These are phyloP conservation scores for Pestalotiopsis fici DNA, from an alignment of 2,329 filamentous ascomycete species.

Conservation along the genomic window DNA sequence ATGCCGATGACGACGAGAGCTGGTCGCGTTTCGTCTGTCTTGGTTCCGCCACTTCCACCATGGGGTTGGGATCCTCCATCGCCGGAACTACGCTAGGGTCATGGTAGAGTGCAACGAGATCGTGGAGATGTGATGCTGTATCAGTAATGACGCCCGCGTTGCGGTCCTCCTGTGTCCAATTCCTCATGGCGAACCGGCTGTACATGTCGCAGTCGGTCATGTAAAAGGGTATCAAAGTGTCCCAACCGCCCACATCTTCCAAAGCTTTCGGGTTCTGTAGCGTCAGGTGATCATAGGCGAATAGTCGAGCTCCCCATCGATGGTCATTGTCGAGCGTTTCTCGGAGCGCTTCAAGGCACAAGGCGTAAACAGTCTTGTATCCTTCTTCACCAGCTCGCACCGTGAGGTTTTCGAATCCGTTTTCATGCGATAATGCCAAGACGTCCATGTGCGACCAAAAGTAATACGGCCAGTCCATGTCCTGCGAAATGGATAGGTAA, in stretches of 20 bases:
- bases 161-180: constrained; percentile 40
- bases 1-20: constrained; percentile 12
- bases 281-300: constrained; percentile 59
- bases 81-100: constrained; percentile 35
- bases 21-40: constrained; percentile 14
- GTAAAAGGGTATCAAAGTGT: constrained; percentile 60
- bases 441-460: constrained; percentile 62
- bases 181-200: constrained; percentile 45
- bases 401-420: constrained; percentile 34
- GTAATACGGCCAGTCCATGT: constrained; percentile 47
- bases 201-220: constrained; percentile 60
- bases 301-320: constrained; percentile 55
- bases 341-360: constrained; percentile 36
- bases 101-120: constrained; percentile 47
- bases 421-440: constrained; percentile 43
- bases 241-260: constrained; percentile 55
- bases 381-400: constrained; percentile 30
- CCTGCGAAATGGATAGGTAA: constrained; percentile 46
- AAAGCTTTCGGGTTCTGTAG: constrained; percentile 56
- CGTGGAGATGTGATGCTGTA: constrained; percentile 44
- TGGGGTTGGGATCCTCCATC: constrained; percentile 39
- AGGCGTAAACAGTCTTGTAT: constrained; percentile 43
- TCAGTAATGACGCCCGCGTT: constrained; percentile 45
- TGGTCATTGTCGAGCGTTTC: constrained; percentile 29
- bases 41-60: constrained; percentile 8